Evolutionary conservation across 768 basidiomycete species (phyloP).

Genomic region (Pleurotus ostreatus): DNA sequence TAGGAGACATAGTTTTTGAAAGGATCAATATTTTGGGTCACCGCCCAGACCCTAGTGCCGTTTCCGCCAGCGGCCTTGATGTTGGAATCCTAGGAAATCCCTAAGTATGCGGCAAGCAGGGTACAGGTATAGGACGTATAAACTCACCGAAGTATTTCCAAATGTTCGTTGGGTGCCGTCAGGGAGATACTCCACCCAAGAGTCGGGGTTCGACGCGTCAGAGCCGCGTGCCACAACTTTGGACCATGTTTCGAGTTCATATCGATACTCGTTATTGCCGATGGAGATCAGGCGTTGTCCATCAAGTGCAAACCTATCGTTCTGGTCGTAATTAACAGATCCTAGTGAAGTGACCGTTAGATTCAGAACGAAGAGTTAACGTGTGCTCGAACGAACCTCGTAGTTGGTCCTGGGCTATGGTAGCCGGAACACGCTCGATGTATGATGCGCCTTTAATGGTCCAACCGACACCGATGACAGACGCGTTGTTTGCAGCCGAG

Average conservation of each 20-base stretch:
- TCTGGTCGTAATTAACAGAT: background rate
- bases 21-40: constrained; percentile 1
- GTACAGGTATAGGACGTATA: background rate
- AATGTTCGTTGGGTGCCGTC: constrained; percentile 5
- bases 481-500: constrained; percentile 2
- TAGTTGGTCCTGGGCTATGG: constrained; percentile 1
- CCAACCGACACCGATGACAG: constrained; percentile 3
- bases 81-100: background rate
- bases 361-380: background rate
- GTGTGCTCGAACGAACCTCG: background rate
- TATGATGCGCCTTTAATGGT: constrained; percentile 6
- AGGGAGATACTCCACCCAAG: constrained; percentile 1
- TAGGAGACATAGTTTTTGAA: constrained; percentile 4
- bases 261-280: constrained; percentile 5
- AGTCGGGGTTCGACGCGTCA: constrained; percentile 1
- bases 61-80: constrained; percentile 3
- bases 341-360: background rate
- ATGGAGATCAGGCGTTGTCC: constrained; percentile 1
- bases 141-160: background rate
- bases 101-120: background rate
- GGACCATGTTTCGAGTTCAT: constrained; percentile 5
- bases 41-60: background rate
- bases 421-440: constrained; percentile 5
- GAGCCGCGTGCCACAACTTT: background rate
- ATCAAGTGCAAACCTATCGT: constrained; percentile 3